These are phyloP conservation scores for Ogataea naganishii DNA, from an alignment of 805 yeast genomes.

Conservation along the genomic window DNA sequence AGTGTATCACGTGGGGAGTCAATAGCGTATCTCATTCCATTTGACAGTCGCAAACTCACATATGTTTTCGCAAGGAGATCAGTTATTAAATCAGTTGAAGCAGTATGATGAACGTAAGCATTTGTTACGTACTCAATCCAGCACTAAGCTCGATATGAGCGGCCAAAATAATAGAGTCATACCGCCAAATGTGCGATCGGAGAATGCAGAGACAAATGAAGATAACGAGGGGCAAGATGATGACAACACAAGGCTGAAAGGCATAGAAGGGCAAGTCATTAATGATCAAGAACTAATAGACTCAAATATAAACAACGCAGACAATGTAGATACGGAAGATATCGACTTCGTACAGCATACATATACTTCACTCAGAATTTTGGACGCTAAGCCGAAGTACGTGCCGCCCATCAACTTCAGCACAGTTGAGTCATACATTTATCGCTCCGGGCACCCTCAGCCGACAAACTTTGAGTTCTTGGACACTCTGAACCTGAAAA, in stretches of 20 bases:
- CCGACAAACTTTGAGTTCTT: conserved; percentile 77
- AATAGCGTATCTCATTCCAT: no score
- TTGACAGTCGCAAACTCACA: no score
- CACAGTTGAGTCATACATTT: conserved; percentile 78
- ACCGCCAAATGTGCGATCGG: no score
- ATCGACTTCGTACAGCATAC: conserved; percentile 8
- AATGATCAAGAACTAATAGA: not conserved
- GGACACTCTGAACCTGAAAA: conserved; percentile 56
- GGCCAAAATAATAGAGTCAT: no score
- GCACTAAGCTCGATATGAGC: no score
- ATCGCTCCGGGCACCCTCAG: conserved; percentile 92
- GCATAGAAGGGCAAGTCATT: not conserved
- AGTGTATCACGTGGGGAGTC: no score
- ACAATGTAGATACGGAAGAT: not conserved
- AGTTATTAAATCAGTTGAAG: conserved; percentile 23
- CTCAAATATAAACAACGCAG: not conserved
- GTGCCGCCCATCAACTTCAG: conserved; percentile 93
- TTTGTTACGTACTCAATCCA: no score
- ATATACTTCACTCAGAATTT: conserved; percentile 24
- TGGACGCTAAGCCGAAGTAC: conserved; percentile 25
- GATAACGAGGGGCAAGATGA: not conserved
- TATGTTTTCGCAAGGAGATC: conserved; percentile 26
- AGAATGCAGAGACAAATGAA: conserved; percentile 2
- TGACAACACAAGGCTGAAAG: conserved; percentile 3
- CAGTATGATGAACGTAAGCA: conserved; percentile 22